Evolutionary conservation across 2,329 filamentous ascomycete species (phyloP).

Genomic region (Beauveria sp.): DNA sequence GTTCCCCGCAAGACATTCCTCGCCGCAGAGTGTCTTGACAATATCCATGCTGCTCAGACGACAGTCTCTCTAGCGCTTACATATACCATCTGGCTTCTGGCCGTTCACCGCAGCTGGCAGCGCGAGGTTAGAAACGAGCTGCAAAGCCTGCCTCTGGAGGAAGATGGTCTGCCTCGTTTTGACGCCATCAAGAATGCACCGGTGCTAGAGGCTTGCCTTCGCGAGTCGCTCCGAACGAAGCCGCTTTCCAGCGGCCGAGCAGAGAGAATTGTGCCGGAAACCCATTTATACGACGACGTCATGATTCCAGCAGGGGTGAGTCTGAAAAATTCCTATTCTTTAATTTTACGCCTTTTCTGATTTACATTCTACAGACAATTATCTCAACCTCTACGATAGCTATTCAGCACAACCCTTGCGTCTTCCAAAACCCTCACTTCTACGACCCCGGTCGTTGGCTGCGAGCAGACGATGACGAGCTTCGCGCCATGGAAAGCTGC

Average conservation of each 20-base stretch:
- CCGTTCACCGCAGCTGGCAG: conserved; percentile 4
- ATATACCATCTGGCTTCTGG: not conserved
- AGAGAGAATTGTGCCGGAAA: not conserved
- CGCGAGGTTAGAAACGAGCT: not conserved
- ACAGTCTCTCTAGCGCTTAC: not conserved
- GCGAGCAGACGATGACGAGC: not conserved
- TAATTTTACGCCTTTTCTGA: not conserved
- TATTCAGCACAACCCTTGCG: not conserved
- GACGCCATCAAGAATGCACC: conserved; percentile 4
- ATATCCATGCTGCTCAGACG: conserved; percentile 4
- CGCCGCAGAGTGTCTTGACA: conserved; percentile 1
- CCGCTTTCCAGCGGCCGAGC: conserved; percentile 1
- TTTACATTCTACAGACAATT: not conserved
- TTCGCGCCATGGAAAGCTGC: not conserved
- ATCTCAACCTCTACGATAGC: conserved; percentile 1
- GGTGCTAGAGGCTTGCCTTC: not conserved
- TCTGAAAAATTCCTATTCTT: no score
- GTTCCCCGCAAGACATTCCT: not conserved
- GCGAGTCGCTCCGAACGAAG: not conserved
- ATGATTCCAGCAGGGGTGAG: conserved; percentile 1
- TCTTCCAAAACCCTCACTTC: conserved; percentile 1
- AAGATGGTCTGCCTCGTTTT: not conserved
- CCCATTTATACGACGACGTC: not conserved
- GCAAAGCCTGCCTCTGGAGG: not conserved
- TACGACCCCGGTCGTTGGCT: conserved; percentile 6